These are phyloP conservation scores for Wickerhamiella spandovensis DNA, from an alignment of 805 yeast species.

Conservation along the genomic window DNA sequence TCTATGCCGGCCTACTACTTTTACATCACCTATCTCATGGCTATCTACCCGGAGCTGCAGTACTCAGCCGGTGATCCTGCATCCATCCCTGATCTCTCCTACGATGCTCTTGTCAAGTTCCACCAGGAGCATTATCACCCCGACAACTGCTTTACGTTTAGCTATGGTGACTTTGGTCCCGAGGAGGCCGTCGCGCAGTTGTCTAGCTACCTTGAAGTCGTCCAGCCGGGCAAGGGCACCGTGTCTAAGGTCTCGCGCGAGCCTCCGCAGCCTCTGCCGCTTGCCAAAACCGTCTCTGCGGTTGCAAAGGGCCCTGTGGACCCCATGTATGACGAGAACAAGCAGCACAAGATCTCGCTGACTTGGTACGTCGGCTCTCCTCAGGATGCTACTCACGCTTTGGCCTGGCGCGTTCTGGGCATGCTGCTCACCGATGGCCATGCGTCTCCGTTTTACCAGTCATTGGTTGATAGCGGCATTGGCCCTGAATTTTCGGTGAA, in stretches of 20 bases:
- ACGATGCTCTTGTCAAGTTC: conserved; percentile 66
- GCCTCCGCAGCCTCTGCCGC: conserved; percentile 32
- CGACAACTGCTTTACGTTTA: conserved; percentile 70
- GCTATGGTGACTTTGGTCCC: conserved; percentile 58
- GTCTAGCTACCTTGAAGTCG: conserved; percentile 11
- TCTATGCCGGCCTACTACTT: conserved; percentile 76
- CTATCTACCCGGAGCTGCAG: conserved; percentile 70
- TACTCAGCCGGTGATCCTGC: conserved; percentile 93
- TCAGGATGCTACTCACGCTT: conserved; percentile 49
- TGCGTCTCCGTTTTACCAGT: conserved; percentile 76
- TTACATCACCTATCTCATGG: conserved; percentile 72
- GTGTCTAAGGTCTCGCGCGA: background rate
- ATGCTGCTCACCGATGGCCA: conserved; percentile 78
- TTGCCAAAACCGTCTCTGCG: conserved; percentile 27
- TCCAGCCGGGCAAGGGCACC: conserved; percentile 1
- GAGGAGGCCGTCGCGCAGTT: conserved; percentile 16
- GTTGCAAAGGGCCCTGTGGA: conserved; percentile 64
- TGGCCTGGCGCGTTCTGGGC: conserved; percentile 57
- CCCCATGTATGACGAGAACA: conserved; percentile 49
- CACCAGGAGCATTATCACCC: conserved; percentile 76
- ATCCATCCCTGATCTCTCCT: conserved; percentile 56
- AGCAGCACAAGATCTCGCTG: conserved; percentile 66
- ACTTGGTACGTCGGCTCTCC: conserved; percentile 85
- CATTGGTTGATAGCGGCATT: conserved; percentile 69
- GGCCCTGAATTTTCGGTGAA: conserved; percentile 83